A percentile compares a stretch with the other conserved stretches of the same genome.
phyloP scores from a whole-genome alignment of 495 filamentous ascomycete species.

The Paragyromitra xinjiangensis region DNA sequence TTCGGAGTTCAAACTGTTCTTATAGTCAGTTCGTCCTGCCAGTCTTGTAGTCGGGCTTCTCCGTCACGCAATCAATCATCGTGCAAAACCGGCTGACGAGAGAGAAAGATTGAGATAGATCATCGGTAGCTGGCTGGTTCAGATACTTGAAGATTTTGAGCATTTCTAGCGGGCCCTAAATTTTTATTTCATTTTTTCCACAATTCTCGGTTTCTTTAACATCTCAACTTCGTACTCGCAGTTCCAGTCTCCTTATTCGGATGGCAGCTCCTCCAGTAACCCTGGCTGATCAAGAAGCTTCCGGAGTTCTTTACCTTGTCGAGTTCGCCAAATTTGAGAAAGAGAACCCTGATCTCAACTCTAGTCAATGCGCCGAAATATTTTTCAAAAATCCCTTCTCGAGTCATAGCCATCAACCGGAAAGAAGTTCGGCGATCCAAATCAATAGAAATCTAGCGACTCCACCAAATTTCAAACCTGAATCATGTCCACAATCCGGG shows the following conservation, averaged over 20 bases:
- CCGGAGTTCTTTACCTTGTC: slow-evolving; percentile 24
- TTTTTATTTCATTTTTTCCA: slow-evolving; percentile 3
- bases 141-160: slow-evolving; percentile 28
- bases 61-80: slow-evolving; percentile 12
- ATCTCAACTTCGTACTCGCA: background rate
- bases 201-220: slow-evolving; percentile 7
- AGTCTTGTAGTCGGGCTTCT: slow-evolving; percentile 16
- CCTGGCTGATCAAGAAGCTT: slow-evolving; percentile 35
- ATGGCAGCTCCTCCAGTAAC: slow-evolving; percentile 46
- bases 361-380: slow-evolving; percentile 35
- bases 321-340: slow-evolving; percentile 37
- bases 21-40: slow-evolving; percentile 9
- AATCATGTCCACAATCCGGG: slow-evolving; percentile 41
- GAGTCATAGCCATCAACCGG: background rate
- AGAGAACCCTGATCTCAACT: slow-evolving; percentile 34
- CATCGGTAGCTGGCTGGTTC: slow-evolving; percentile 46
- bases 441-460: slow-evolving; percentile 10
- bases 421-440: slow-evolving; percentile 35
- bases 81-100: slow-evolving; percentile 38
- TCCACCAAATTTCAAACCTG: slow-evolving; percentile 21
- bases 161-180: background rate
- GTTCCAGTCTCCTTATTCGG: slow-evolving; percentile 6
- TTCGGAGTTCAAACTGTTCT: slow-evolving; percentile 17
- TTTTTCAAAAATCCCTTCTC: slow-evolving; percentile 17
- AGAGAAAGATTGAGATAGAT: slow-evolving; percentile 29